Evolutionary conservation across 257 asterid genomes (phyloP), one percentile per base, ranked within the genome.

Genomic region (Nicotiana knightiana): DNA sequence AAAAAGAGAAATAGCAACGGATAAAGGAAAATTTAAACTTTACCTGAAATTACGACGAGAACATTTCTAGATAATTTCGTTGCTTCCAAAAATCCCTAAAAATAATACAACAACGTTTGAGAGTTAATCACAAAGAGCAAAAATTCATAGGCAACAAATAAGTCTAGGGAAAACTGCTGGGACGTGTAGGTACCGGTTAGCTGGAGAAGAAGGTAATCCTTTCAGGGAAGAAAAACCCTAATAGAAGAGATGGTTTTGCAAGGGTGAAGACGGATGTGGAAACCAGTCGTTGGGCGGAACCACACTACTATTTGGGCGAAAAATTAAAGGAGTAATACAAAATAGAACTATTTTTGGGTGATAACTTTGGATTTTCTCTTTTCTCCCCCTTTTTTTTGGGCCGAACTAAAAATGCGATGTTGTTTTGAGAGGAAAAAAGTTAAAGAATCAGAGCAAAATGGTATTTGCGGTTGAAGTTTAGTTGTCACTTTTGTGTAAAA

Each of bases 321-420:
- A 68, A 55, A 43, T 43, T 43, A 9, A 39, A 64, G 78, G 83
- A 82, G 43, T 65, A 55, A 37, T 68, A 5, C 85, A 8, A 43
- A 43, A 43, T 43, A 43, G 51, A 9, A 43, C 48, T 43, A 9
- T 8, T 9, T 43, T 43, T 43, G 11, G 12, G 51, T 43, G 51
- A 43, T 43, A 2, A 43, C 51, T 43, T 43, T 43, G 51, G 51
- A 43, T 9, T 43, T 43, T 43, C 51, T 8, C 11, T 43, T 43
- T 43, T 43, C 51, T 43, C 12, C 3, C 1, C 0, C 0, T 5
- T 37, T 43, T 39, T 8, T 43, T 8, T 43, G 9, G 51, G 51
- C 51, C 51, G 10, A 43, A 43, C 8, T 43, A 43, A 37, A 5
- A 37, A 43, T 43, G 51, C 51, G 10, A 9, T 37, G 43, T 43